phyloP scores from a whole-genome alignment of 2,329 filamentous ascomycete genomes.

The Trichoderma breve region DNA sequence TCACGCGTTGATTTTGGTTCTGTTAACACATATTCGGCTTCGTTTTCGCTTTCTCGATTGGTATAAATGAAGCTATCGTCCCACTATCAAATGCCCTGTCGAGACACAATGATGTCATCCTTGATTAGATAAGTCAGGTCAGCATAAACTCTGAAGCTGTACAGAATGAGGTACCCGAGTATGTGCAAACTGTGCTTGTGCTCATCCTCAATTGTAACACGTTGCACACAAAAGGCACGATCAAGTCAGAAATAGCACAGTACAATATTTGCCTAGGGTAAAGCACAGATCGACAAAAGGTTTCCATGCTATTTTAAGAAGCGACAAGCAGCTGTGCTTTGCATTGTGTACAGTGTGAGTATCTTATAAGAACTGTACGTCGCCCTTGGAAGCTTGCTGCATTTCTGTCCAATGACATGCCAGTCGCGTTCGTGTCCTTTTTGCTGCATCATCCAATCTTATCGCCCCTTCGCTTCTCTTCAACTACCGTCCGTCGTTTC shows the following conservation, averaged over 20 bases:
- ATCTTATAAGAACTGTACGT: not conserved
- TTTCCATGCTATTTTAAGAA: slow-evolving; percentile 9
- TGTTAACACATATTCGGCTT: not conserved
- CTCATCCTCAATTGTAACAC: not conserved
- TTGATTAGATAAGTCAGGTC: not conserved
- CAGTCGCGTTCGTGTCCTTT: slow-evolving; percentile 29
- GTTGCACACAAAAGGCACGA: not conserved
- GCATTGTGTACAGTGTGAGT: not conserved
- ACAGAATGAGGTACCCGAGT: not conserved
- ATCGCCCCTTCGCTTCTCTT: not conserved
- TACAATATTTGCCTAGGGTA: not conserved
- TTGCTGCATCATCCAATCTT: slow-evolving; percentile 21
- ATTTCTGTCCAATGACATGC: slow-evolving; percentile 24
- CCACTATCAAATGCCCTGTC: not conserved
- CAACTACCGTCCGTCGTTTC: not conserved
- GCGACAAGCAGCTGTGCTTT: not conserved
- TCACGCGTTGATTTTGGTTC: not conserved
- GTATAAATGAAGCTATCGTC: not conserved
- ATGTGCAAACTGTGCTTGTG: not conserved
- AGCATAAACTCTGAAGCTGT: not conserved
- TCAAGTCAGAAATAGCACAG: not conserved
- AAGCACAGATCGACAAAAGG: no score
- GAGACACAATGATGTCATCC: not conserved
- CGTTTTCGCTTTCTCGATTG: not conserved
- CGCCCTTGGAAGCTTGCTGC: slow-evolving; percentile 8